Percentiles rank a stretch among this genome's conserved stretches.
These are phyloP conservation scores for Acanthamoeba castellanii DNA, from an alignment of 208 protist species.

Conservation along the genomic window DNA sequence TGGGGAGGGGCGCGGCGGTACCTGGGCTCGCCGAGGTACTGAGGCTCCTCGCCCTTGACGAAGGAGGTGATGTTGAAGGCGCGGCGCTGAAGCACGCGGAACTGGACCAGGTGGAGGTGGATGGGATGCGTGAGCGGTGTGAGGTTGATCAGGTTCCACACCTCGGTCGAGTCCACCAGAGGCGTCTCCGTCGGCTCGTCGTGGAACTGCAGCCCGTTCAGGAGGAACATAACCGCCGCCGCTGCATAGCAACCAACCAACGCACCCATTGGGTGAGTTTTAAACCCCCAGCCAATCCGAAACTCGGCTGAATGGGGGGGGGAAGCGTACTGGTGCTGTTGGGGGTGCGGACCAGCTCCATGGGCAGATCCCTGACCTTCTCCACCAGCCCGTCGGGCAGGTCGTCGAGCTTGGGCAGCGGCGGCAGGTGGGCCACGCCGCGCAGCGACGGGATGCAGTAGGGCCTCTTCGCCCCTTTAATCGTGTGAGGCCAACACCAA, in stretches of 20 bases:
- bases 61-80: neutral
- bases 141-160: constrained; percentile 54
- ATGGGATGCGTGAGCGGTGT: neutral
- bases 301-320: neutral
- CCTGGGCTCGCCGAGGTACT: neutral
- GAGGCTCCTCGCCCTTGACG: neutral
- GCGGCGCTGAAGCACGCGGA: constrained; percentile 55
- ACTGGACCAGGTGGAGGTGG: constrained; percentile 59
- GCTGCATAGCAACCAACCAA: neutral
- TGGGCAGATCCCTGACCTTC: neutral
- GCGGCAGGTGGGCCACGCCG: neutral
- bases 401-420: neutral
- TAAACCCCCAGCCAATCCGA: neutral
- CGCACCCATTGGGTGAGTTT: neutral
- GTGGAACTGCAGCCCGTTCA: neutral
- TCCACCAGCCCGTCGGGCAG: neutral
- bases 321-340: neutral
- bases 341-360: neutral
- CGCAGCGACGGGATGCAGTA: neutral
- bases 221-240: neutral
- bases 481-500: no score
- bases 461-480: neutral
- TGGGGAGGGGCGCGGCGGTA: neutral
- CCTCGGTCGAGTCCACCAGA: neutral
- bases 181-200: constrained; percentile 36